phyloP scores from a whole-genome alignment of 108 stramenopile genomes.

The Stephanodiscus minutulus region DNA sequence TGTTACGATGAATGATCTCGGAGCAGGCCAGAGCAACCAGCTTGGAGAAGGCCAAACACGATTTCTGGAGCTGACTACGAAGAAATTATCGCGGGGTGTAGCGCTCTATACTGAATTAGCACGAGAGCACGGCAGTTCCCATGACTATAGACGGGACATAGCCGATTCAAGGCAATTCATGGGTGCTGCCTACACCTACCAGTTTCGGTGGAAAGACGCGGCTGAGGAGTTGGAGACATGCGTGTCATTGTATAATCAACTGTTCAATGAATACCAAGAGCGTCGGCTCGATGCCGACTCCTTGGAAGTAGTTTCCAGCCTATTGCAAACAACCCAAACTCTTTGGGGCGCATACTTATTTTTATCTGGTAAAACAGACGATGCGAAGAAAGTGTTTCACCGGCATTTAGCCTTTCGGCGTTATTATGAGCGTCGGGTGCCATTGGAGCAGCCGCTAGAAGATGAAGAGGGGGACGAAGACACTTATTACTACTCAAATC shows the following conservation, averaged over 20 bases:
- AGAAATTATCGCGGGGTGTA: background rate
- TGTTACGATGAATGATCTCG: background rate
- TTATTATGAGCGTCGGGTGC: conserved; percentile 1
- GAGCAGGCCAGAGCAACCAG: background rate
- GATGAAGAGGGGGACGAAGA: conserved; percentile 8
- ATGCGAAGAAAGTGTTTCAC: conserved; percentile 13
- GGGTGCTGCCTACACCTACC: background rate
- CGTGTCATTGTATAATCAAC: background rate
- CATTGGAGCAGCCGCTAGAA: background rate
- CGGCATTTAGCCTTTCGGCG: background rate
- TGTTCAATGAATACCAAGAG: background rate
- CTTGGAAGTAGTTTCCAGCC: background rate
- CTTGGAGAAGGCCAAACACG: conserved; percentile 3
- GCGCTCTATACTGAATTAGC: background rate
- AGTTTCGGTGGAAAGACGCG: background rate
- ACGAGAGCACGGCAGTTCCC: background rate
- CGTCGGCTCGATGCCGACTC: background rate
- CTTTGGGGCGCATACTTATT: conserved; percentile 4
- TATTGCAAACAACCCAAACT: conserved; percentile 4
- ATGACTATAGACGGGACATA: background rate
- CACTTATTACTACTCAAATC: background rate
- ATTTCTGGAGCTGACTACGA: background rate
- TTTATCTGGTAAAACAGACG: conserved; percentile 1
- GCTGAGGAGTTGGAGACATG: background rate
- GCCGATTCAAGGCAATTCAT: background rate